These are phyloP conservation scores for Claviceps fusiformis DNA, from an alignment of 2,329 filamentous ascomycete species.

Conservation along the genomic window DNA sequence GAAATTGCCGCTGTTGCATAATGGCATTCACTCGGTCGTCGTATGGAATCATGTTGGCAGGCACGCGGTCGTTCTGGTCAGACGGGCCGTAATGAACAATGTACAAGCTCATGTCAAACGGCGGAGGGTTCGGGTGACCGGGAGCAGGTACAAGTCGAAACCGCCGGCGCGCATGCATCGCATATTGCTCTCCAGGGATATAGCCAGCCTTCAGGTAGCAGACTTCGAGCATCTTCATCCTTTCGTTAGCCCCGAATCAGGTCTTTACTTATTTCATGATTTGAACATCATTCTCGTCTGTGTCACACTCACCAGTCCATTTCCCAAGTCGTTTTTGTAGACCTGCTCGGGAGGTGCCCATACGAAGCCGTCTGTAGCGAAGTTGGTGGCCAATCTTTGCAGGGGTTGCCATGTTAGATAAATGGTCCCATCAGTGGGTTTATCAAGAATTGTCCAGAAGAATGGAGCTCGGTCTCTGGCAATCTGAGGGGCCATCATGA, in stretches of 20 bases:
- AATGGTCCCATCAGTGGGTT: conserved; percentile 67
- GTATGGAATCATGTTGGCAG: conserved; percentile 51
- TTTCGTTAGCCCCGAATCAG: not conserved
- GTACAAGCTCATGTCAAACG: conserved; percentile 72
- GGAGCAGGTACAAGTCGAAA: conserved; percentile 72
- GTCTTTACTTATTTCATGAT: not conserved
- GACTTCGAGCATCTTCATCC: conserved; percentile 69
- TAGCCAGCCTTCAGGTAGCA: conserved; percentile 73
- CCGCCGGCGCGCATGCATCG: conserved; percentile 67
- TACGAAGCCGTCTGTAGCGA: conserved; percentile 82
- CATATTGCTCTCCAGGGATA: conserved; percentile 58
- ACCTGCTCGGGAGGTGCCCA: conserved; percentile 74
- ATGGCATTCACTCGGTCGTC: conserved; percentile 46
- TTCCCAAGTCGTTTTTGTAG: conserved; percentile 59
- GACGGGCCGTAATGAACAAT: conserved; percentile 79
- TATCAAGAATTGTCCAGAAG: conserved; percentile 84
- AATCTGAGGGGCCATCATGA: conserved; percentile 72
- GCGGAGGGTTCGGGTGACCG: conserved; percentile 53
- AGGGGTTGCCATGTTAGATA: conserved; percentile 82
- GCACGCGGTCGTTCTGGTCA: conserved; percentile 60
- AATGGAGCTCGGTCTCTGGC: conserved; percentile 75
- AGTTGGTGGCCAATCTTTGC: conserved; percentile 54
- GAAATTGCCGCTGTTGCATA: conserved; percentile 49
- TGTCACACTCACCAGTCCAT: conserved; percentile 35
- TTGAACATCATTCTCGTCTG: not conserved